Evolutionary conservation across 306 rosid genomes (phyloP), one percentile per base, ranked within the genome.

Genomic region (Clitoria ternatea): DNA sequence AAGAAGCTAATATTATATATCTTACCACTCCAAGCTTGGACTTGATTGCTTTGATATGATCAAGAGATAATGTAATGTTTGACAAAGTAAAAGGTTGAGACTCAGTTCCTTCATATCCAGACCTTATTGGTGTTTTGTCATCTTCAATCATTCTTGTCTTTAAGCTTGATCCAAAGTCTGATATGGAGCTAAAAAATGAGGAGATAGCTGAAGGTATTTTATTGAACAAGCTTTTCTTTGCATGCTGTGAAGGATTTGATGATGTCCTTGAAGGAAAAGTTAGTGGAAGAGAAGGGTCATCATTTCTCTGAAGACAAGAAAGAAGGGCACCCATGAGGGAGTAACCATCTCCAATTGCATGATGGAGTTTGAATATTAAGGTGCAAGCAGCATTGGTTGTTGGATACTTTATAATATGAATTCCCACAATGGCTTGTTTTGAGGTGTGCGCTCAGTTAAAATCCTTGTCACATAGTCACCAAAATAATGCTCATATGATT

Each of bases 261-360:
- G 56, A 36, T 11, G 37, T 0, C 10, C 7, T 13, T 5, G 85
- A 79, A 24, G 96, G 92, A 61, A 89, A 86, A 4, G 92, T 56
- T 1, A 86, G 48, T 2, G 96, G 90, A 60, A 80, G 61, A 47
- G 86, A 84, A 77, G 89, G 90, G 22, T 89, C 61, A 36, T 81
- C 84, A 4, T 74, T 84, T 65, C 90, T 81, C 22, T 61, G 78
- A 0, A 85, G 76, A 74, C 82, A 86, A 33, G 92, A 81, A 45
- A 89, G 79, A 72, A 89, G 88, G 42, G 85, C 80, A 20, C 84
- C 69, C 96, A 88, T 88, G 7, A 85, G 73, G 4, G 90, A 83
- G 63, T 79, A 83, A 18, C 87, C 94, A 83, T 88, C 91, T 4
- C 91, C 91, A 48, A 88, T 83, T 0, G 95, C 78, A 66, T 86